Percentiles rank a stretch among this genome's conserved stretches.
phyloP scores from a whole-genome alignment of 371 early-diverging fungal species.

The Mucor circinelloides region DNA sequence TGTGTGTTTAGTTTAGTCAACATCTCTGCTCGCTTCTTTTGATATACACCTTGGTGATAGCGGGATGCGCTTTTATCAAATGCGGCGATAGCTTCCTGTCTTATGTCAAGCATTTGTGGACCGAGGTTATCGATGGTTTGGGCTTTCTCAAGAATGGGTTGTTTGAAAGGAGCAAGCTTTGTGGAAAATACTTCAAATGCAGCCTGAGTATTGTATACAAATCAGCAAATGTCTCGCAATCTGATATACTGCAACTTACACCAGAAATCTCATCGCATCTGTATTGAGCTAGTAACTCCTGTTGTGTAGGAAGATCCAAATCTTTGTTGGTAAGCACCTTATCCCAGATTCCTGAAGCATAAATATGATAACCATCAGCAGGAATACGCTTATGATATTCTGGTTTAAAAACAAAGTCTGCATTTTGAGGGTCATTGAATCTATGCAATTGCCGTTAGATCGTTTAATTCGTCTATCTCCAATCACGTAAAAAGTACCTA shows the following conservation, averaged over 20 bases:
- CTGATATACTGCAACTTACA: conserved; percentile 23
- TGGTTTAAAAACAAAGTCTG: conserved; percentile 83
- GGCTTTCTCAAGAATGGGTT: conserved; percentile 73
- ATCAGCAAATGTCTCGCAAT: not conserved
- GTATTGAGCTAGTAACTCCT: conserved; percentile 95
- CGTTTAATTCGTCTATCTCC: not conserved
- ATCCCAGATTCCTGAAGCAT: conserved; percentile 92
- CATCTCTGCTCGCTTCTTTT: conserved; percentile 83
- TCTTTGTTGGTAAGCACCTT: conserved; percentile 93
- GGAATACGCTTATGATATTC: conserved; percentile 92
- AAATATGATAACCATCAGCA: conserved; percentile 91
- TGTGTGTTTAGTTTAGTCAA: conserved; percentile 72
- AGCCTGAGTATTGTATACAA: conserved; percentile 28
- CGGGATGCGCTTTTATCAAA: conserved; percentile 92
- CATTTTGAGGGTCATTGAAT: conserved; percentile 71
- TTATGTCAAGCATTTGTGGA: conserved; percentile 58
- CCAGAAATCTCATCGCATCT: conserved; percentile 96
- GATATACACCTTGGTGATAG: conserved; percentile 88
- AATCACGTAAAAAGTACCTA: conserved; percentile 51
- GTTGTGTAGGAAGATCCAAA: conserved; percentile 96
- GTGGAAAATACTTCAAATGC: conserved; percentile 73
- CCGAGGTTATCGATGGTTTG: conserved; percentile 80
- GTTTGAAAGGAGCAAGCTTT: conserved; percentile 62
- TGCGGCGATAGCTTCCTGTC: conserved; percentile 58
- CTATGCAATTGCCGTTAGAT: conserved; percentile 23